Evolutionary conservation across 106 monocot species (phyloP).

Genomic region (Vanilla planifolia): DNA sequence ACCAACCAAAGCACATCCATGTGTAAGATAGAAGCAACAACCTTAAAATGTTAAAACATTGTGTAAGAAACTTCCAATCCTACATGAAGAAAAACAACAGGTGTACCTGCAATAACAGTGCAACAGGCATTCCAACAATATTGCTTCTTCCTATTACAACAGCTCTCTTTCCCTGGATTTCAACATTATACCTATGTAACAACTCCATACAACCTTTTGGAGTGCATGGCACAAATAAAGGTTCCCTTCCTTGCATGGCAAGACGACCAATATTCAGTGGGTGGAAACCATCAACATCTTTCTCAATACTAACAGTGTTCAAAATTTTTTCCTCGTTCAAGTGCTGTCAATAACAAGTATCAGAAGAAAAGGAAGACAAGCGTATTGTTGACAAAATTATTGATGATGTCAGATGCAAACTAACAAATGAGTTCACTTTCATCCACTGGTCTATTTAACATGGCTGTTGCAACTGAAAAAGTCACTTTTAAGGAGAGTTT

Average conservation of each 20-base stretch:
- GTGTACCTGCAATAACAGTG: conserved; percentile 75
- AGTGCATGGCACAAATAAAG: conserved; percentile 82
- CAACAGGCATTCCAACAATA: conserved; percentile 91
- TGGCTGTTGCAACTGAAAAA: too few species aligned
- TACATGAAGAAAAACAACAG: background rate
- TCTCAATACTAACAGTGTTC: conserved; percentile 77
- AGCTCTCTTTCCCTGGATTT: conserved; percentile 85
- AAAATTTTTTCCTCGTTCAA: conserved; percentile 88
- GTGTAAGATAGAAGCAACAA: too few species aligned
- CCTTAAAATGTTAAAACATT: too few species aligned
- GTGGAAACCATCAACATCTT: conserved; percentile 99
- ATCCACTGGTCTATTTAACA: background rate
- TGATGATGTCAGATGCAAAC: background rate
- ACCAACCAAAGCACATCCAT: too few species aligned
- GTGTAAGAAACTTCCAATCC: too few species aligned
- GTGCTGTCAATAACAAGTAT: conserved; percentile 25
- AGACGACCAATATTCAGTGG: conserved; percentile 94
- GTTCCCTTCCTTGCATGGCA: conserved; percentile 97
- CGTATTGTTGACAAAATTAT: background rate
- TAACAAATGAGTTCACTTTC: background rate
- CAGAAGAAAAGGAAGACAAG: background rate
- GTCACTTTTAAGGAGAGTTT: background rate
- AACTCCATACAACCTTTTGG: conserved; percentile 98
- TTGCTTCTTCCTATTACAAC: conserved; percentile 95
- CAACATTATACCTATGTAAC: conserved; percentile 53